Percentiles rank a stretch among this genome's conserved stretches.
These are phyloP conservation scores for Citrus trifoliata DNA, from an alignment of 345 rosid genomes.

Conservation along the genomic window DNA sequence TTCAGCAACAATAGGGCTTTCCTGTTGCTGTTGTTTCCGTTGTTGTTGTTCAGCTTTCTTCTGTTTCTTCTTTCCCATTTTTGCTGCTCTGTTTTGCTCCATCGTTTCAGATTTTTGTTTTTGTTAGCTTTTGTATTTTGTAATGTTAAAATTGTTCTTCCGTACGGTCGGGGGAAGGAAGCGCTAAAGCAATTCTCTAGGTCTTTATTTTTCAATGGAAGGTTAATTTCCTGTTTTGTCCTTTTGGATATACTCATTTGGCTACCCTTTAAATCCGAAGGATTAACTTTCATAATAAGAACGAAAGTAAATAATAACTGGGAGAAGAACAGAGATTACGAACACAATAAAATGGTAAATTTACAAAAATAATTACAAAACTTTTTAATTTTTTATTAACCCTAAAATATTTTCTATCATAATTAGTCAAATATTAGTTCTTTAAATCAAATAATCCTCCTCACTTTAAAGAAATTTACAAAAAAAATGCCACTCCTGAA, in stretches of 20 bases:
- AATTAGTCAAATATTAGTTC: no score
- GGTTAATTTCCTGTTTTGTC: not conserved
- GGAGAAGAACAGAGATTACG: no score
- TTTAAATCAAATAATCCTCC: no score
- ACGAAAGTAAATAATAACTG: no score
- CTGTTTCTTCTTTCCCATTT: slow-evolving; percentile 17
- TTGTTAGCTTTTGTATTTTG: not conserved
- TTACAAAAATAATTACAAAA: no score
- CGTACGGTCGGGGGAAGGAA: not conserved
- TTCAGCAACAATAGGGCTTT: slow-evolving; percentile 43
- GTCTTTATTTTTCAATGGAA: not conserved
- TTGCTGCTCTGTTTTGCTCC: not conserved
- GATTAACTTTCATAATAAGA: no score
- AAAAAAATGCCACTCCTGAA: no score
- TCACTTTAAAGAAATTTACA: no score
- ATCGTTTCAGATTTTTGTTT: not conserved
- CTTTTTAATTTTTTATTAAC: no score
- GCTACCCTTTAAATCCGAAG: no score
- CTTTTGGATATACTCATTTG: not conserved
- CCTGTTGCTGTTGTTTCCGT: slow-evolving; percentile 12
- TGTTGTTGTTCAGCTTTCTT: slow-evolving; percentile 18
- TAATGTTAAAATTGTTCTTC: not conserved
- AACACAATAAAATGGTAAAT: no score
- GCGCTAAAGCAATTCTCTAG: not conserved
- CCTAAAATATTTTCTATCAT: no score